Percentiles rank a stretch among this genome's conserved stretches.
These are phyloP conservation scores for Trichoderma sp. DNA, from an alignment of 2,329 filamentous ascomycete species.

Conservation along the genomic window DNA sequence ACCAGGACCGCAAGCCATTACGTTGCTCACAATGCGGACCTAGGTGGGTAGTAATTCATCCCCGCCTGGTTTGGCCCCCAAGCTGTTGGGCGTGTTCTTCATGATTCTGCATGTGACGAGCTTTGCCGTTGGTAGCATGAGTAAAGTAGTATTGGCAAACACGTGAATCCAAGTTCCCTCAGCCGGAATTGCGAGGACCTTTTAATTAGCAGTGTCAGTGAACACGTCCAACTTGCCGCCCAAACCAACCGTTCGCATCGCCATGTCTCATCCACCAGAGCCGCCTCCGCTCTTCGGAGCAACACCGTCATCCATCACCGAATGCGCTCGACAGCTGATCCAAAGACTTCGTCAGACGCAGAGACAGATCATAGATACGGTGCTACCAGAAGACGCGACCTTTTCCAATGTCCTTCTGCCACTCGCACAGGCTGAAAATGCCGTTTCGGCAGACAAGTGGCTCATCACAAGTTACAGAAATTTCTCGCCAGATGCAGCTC, in stretches of 20 bases:
- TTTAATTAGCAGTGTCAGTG: too few species aligned
- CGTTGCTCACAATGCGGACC: too few species aligned
- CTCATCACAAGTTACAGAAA: not conserved
- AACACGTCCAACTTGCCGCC: too few species aligned
- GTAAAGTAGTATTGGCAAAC: too few species aligned
- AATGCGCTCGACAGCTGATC: not conserved
- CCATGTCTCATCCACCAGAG: not conserved
- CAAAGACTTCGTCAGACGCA: not conserved
- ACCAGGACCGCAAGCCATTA: too few species aligned
- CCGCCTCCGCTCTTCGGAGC: not conserved
- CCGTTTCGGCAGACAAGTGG: not conserved
- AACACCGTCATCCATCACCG: not conserved
- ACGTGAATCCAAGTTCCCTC: too few species aligned
- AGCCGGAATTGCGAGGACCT: too few species aligned
- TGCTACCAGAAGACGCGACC: not conserved
- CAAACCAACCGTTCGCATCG: not conserved
- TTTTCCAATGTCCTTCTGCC: not conserved
- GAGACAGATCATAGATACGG: not conserved
- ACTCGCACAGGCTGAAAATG: not conserved
- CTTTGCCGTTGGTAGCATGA: too few species aligned
- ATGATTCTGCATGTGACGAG: too few species aligned
- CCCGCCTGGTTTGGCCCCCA: too few species aligned
- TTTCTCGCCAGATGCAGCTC: not conserved
- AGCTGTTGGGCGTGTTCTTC: too few species aligned
- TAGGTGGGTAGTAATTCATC: too few species aligned